Evolutionary conservation across 148 eudicot genomes (phyloP), one percentile per base, ranked within the genome.

Genomic region (Pouteria glomerata): DNA sequence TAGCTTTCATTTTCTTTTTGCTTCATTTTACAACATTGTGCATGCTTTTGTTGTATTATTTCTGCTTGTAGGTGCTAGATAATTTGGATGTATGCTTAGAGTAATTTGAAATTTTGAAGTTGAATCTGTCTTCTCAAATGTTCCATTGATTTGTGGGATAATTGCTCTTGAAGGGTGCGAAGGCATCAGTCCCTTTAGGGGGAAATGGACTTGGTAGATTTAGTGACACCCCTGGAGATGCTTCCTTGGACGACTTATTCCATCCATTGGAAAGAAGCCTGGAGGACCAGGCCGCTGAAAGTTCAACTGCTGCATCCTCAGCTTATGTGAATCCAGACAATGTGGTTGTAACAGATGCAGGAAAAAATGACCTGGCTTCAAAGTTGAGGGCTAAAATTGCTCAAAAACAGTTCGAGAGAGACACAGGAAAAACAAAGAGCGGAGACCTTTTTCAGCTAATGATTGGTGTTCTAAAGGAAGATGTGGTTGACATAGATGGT

Each of bases 141-240:
- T 58, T 52, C 69, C 44, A 69, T 62, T 21, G 35, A 26, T 37
- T 58, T 75, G 23, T 35, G 41, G n/a, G 57, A 39, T 23, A 37
- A 21, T 15, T 52, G 51, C 62, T 61, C 65, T 72, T 77, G 66
- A 74, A 90, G 97, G 87, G 58, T 74, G 82, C 77, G 8, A 89
- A 89, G 70, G 70, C 81, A 79, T 77, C 84, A 63, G 64, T 73
- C 34, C 45, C 78, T 45, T 73, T 81, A 34, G 80, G 74, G 30
- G 90, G 74, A 64, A 86, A 88, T 68, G 97, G 88, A 79, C 85
- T 95, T 13, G 88, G 88, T 82, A 89, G 83, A 82, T 95, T 95
- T 75, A 91, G 97, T 83, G 98, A 95, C 77, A 81, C 92, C 42
- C 98, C 96, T 31, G 91, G 89, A 31, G 98, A 95, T 86, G 96